phyloP scores from a whole-genome alignment of 2,329 filamentous ascomycete genomes.

The Aspergillus fischeri region DNA sequence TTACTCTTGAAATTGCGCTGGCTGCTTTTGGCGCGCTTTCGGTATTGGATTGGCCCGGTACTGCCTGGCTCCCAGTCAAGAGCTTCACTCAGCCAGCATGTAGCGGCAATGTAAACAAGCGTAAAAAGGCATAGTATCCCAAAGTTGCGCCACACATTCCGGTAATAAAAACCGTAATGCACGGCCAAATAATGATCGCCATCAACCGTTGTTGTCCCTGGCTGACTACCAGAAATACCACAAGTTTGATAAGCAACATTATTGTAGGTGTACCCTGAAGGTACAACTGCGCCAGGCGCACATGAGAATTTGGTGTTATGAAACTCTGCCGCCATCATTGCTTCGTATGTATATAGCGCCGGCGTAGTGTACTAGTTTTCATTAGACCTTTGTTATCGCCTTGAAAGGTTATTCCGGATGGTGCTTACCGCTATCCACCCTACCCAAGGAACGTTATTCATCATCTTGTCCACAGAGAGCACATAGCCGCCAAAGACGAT shows the following conservation, averaged over 20 bases:
- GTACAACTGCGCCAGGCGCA: slow-evolving; percentile 51
- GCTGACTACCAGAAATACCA: slow-evolving; percentile 49
- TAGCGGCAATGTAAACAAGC: slow-evolving; percentile 64
- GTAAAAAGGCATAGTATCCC: slow-evolving; percentile 70
- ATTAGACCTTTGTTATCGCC: not conserved
- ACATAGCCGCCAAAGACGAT: slow-evolving; percentile 61
- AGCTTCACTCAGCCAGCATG: slow-evolving; percentile 62
- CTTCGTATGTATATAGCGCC: slow-evolving; percentile 57
- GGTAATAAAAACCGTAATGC: slow-evolving; percentile 48
- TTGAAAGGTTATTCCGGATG: not conserved
- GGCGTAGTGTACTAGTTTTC: slow-evolving; percentile 43
- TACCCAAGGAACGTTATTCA: slow-evolving; percentile 57
- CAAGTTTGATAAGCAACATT: slow-evolving; percentile 56
- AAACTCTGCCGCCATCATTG: slow-evolving; percentile 61
- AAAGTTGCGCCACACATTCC: slow-evolving; percentile 66
- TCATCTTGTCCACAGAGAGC: slow-evolving; percentile 55
- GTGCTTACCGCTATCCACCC: slow-evolving; percentile 48
- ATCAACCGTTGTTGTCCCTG: slow-evolving; percentile 47
- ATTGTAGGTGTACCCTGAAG: slow-evolving; percentile 48
- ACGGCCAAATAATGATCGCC: slow-evolving; percentile 52
- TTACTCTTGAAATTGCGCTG: not conserved
- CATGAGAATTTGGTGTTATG: slow-evolving; percentile 52
- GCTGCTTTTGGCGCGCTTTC: slow-evolving; percentile 47
- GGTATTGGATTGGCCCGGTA: slow-evolving; percentile 63
- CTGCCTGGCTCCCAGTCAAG: slow-evolving; percentile 57